phyloP scores from a whole-genome alignment of 2,329 filamentous ascomycete genomes.

The Podosphaera leucotricha region DNA sequence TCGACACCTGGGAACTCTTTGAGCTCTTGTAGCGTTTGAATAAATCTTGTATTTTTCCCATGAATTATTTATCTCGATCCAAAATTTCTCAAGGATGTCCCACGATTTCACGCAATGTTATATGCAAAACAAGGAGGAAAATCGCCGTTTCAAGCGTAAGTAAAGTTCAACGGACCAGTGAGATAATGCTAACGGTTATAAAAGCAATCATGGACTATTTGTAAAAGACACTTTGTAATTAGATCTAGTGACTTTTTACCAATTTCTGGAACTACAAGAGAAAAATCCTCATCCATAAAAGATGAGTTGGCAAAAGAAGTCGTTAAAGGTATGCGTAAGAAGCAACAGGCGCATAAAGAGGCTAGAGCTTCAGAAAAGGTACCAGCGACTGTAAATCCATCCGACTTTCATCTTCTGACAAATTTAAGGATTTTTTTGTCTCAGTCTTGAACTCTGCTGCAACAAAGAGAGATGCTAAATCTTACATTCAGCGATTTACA shows the following conservation, averaged over 20 bases:
- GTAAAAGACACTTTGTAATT: constrained; percentile 3
- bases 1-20: no score
- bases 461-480: constrained; percentile 78
- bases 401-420: constrained; percentile 2
- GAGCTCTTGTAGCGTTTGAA: no score
- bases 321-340: constrained; percentile 10
- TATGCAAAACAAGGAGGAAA: neutral
- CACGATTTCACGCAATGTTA: neutral
- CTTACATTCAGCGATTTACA: constrained; percentile 70
- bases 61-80: neutral
- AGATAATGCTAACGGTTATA: constrained; percentile 4
- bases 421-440: constrained; percentile 56
- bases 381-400: constrained; percentile 4
- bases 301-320: constrained; percentile 12
- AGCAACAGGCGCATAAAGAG: constrained; percentile 21
- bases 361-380: constrained; percentile 26
- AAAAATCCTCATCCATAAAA: constrained; percentile 7
- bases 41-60: neutral
- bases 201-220: constrained; percentile 12
- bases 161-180: neutral
- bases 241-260: constrained; percentile 1
- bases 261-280: constrained; percentile 5
- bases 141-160: neutral
- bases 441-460: constrained; percentile 72
- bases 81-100: neutral